Base-by-base conservation (phyloP, 371 early-diverging fungal genomes). In the Syncephalis fuscata region DNA sequence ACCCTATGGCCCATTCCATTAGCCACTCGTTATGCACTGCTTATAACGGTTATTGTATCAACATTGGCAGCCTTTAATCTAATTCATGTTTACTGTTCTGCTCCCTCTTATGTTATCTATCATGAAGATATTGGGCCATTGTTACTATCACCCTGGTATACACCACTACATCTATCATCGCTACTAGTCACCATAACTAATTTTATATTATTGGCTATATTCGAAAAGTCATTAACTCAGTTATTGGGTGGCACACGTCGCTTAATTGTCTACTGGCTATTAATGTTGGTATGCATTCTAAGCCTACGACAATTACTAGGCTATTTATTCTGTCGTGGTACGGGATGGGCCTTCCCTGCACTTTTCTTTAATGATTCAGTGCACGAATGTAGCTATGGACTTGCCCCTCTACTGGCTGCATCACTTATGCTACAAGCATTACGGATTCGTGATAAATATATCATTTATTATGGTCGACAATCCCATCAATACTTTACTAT, bases 331-430 rank as follows among this genome's bases (percentile, higher is more conserved):
- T 69, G 73, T 22, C 68, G 67, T 41, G 61, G 67, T 2, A 68
- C 68, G 1, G 77, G 77, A 0, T 76, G 63, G 64, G 67, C 69
- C 1, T 48, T 73, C 23, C 77, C 77, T 25, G 54, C 52, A 1
- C 52, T 76, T 20, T 74, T 76, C 47, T 76, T 76, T 46, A 73
- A 67, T 48, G 66, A 76, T 51, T 57, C 70, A 2, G 57, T 73
- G 53, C 73, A 71, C 52, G 77, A 76, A 44, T 74, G 73, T 56
- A 74, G 57, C 52, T 63, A 71, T 61, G 77, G 77, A 74, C 53
- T 74, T 1, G 59, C 71, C 1, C 77, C 77, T 0, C 73, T 67
- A 50, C 54, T 76, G 9, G 74, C 74, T 60, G 63, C 71, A 0
- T 55, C 74, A 24, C 48, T 76, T 20, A 57, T 70, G 5, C 59